Evolutionary conservation across 305 asterid species (phyloP).

Genomic region (Fraxinus albicans): DNA sequence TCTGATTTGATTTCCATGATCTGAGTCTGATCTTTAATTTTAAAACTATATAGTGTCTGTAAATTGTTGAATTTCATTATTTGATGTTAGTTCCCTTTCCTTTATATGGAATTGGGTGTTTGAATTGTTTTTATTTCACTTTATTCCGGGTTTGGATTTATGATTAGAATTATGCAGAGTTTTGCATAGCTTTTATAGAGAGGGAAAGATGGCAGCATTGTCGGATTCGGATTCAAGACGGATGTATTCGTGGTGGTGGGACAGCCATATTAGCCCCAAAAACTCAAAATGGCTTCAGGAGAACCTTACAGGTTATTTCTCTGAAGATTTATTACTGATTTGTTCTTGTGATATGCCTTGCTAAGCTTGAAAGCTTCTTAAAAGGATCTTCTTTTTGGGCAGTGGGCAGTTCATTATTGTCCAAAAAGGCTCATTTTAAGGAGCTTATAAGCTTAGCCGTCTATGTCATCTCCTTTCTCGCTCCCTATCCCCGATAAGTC

Average conservation of each 20-base stretch:
- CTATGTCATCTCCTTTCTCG: neutral
- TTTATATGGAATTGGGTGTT: conserved; percentile 39
- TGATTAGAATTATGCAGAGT: neutral
- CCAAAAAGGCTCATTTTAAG: neutral
- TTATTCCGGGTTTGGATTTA: conserved; percentile 14
- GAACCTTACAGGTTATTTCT: conserved; percentile 82
- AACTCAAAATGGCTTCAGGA: conserved; percentile 99
- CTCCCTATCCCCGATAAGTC: neutral
- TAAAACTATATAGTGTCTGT: neutral
- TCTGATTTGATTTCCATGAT: conserved; percentile 32
- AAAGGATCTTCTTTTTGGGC: neutral
- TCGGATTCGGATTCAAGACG: conserved; percentile 53
- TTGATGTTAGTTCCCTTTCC: conserved; percentile 16
- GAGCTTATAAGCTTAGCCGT: neutral
- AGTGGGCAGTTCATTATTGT: neutral
- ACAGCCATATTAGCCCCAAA: conserved; percentile 97
- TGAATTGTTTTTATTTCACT: conserved; percentile 3
- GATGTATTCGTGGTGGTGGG: conserved; percentile 99
- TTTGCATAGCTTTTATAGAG: conserved; percentile 19
- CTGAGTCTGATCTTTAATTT: conserved; percentile 16
- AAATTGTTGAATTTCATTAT: conserved; percentile 12
- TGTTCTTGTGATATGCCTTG: neutral
- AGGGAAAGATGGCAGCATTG: conserved; percentile 61
- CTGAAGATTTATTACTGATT: neutral
- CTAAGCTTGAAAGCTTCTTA: neutral